These are phyloP conservation scores for Pseudogymnoascus sp. DNA, from an alignment of 2,329 filamentous ascomycete species.

Conservation along the genomic window DNA sequence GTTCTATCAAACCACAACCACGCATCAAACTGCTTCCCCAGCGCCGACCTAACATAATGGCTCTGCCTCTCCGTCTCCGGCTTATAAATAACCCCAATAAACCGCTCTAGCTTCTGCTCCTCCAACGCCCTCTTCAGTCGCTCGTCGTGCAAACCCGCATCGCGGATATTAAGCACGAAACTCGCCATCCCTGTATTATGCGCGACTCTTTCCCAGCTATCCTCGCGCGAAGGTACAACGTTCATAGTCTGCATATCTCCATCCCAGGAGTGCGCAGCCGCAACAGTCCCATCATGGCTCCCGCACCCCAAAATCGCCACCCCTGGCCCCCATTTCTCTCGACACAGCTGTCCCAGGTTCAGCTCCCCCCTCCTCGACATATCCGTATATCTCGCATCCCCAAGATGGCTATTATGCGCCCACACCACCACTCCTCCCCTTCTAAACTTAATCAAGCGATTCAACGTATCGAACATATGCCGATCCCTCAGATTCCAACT, in stretches of 20 bases:
- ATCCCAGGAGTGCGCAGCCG: slow-evolving; percentile 43
- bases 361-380: slow-evolving; percentile 40
- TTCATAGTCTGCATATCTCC: slow-evolving; percentile 43
- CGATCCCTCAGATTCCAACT: slow-evolving; percentile 45
- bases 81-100: slow-evolving; percentile 46
- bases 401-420: slow-evolving; percentile 46
- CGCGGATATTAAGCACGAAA: slow-evolving; percentile 40
- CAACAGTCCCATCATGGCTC: slow-evolving; percentile 44
- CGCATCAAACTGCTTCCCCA: slow-evolving; percentile 9
- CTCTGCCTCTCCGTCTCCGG: slow-evolving; percentile 13
- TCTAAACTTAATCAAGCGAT: slow-evolving; percentile 36
- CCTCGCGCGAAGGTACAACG: slow-evolving; percentile 36
- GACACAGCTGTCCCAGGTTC: slow-evolving; percentile 47
- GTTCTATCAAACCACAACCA: slow-evolving; percentile 7
- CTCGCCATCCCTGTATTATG: slow-evolving; percentile 38
- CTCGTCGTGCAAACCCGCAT: slow-evolving; percentile 27
- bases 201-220: slow-evolving; percentile 42
- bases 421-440: slow-evolving; percentile 42
- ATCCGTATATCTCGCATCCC: slow-evolving; percentile 44
- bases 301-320: slow-evolving; percentile 40
- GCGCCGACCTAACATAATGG: slow-evolving; percentile 1
- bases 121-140: slow-evolving; percentile 31
- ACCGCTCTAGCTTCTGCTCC: slow-evolving; percentile 38
- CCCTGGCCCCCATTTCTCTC: slow-evolving; percentile 32
- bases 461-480: slow-evolving; percentile 44